Percentiles rank a stretch among this genome's conserved stretches.
Conservation (phyloP, 2,329 filamentous ascomycete species). For the Aspergillus fijiensis region DNA sequence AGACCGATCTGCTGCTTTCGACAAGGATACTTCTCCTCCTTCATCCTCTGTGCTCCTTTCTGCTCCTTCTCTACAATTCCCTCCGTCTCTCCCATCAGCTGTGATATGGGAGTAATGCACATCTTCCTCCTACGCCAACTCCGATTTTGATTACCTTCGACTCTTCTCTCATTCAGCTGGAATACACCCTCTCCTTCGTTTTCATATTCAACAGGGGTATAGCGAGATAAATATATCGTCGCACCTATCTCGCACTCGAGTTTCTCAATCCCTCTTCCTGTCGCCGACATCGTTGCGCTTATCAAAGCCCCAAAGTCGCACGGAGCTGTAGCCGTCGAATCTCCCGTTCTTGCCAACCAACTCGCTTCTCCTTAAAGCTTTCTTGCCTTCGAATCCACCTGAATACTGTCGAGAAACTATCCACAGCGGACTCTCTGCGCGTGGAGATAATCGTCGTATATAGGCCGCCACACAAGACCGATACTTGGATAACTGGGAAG, state of each 20-base stretch:
- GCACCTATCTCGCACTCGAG: neutral
- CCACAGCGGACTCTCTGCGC: neutral
- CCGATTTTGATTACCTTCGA: neutral
- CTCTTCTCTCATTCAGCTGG: conserved; percentile 3
- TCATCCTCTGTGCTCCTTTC: neutral
- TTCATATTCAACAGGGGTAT: neutral
- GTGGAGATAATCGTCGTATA: neutral
- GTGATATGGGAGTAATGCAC: conserved; percentile 10
- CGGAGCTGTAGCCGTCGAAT: neutral
- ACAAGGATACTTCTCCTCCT: neutral
- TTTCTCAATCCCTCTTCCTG: neutral
- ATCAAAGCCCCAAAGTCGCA: neutral
- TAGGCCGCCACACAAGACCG: neutral
- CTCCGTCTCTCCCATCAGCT: conserved; percentile 1
- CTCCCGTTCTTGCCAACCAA: neutral
- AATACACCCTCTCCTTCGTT: neutral
- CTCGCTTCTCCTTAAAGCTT: neutral
- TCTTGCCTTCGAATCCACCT: neutral
- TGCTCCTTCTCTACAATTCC: neutral
- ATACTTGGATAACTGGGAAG: neutral
- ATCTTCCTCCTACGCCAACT: conserved; percentile 5
- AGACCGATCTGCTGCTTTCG: neutral
- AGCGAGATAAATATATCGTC: neutral
- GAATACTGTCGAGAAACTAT: neutral
- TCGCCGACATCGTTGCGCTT: neutral